A percentile compares a stretch with the other conserved stretches of the same genome.
Evolutionary conservation across 495 filamentous ascomycete genomes (phyloP).

Genomic region (Elaphomyces granulatus): DNA sequence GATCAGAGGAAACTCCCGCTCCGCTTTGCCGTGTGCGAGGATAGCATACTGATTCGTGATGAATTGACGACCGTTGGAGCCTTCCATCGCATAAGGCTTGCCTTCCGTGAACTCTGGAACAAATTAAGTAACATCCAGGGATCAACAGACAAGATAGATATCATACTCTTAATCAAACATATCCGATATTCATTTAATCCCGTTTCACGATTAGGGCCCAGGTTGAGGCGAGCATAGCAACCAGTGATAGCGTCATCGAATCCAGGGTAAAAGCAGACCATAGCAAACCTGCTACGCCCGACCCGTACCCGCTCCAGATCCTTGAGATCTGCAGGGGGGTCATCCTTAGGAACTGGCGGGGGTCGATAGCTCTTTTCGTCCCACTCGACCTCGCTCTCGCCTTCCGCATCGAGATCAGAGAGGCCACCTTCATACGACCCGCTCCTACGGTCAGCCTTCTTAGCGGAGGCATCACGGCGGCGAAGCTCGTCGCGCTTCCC

Average conservation of each 20-base stretch:
- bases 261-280: conserved; percentile 80
- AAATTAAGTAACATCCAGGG: neutral
- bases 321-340: conserved; percentile 51
- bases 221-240: conserved; percentile 68
- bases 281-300: conserved; percentile 64
- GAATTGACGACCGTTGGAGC: conserved; percentile 51
- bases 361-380: conserved; percentile 37
- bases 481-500: conserved; percentile 54
- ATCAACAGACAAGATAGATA: neutral
- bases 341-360: conserved; percentile 32
- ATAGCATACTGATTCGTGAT: conserved; percentile 62
- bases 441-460: conserved; percentile 14
- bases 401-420: conserved; percentile 54
- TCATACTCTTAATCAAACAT: conserved; percentile 67
- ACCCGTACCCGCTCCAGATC: conserved; percentile 74
- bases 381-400: conserved; percentile 70
- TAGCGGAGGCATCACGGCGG: conserved; percentile 43
- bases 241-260: conserved; percentile 67
- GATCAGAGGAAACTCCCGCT: conserved; percentile 69
- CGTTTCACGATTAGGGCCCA: conserved; percentile 55
- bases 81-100: conserved; percentile 65
- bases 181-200: conserved; percentile 68
- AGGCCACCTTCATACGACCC: conserved; percentile 27
- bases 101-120: conserved; percentile 56
- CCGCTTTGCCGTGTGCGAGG: conserved; percentile 59